Evolutionary conservation across 495 filamentous ascomycete genomes (phyloP).

Genomic region (Lophiotrema nucula): DNA sequence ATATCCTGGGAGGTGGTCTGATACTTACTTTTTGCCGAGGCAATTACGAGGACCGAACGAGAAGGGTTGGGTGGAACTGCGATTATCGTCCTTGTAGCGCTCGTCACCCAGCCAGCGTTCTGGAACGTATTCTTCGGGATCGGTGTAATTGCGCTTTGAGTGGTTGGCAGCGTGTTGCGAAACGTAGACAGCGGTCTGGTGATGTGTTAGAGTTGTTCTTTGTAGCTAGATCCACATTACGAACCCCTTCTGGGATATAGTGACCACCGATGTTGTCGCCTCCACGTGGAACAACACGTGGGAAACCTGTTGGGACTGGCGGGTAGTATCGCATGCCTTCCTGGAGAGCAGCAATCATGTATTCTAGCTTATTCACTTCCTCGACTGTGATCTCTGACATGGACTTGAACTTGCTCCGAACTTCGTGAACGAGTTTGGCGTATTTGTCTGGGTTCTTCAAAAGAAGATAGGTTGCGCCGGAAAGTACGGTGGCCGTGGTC

Average conservation of each 20-base stretch:
- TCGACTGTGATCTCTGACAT: constrained; percentile 49
- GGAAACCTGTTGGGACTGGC: constrained; percentile 32
- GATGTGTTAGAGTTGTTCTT: not conserved
- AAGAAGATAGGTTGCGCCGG: constrained; percentile 53
- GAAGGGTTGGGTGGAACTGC: constrained; percentile 28
- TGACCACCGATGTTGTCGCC: constrained; percentile 33
- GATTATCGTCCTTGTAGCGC: constrained; percentile 32
- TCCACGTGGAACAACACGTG: constrained; percentile 27
- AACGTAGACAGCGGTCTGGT: constrained; percentile 43
- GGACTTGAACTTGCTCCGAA: constrained; percentile 46
- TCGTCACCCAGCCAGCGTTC: constrained; percentile 48
- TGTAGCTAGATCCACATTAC: constrained; percentile 6
- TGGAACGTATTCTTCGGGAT: constrained; percentile 45
- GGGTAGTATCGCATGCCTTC: constrained; percentile 35
- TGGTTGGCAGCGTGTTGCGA: constrained; percentile 45
- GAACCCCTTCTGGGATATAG: constrained; percentile 40
- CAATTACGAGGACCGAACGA: constrained; percentile 36
- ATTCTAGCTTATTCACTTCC: constrained; percentile 38
- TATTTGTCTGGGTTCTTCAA: constrained; percentile 45
- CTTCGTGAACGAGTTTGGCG: constrained; percentile 43
- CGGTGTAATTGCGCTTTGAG: constrained; percentile 43
- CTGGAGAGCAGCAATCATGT: constrained; percentile 34
- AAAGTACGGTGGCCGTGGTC: constrained; percentile 53
- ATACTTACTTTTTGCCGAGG: constrained; percentile 36
- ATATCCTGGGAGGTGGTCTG: too few species aligned